A percentile compares a stretch with the other conserved stretches of the same genome.
These are phyloP conservation scores for Penicillium fimorum DNA, from an alignment of 495 filamentous ascomycete species.

Conservation along the genomic window DNA sequence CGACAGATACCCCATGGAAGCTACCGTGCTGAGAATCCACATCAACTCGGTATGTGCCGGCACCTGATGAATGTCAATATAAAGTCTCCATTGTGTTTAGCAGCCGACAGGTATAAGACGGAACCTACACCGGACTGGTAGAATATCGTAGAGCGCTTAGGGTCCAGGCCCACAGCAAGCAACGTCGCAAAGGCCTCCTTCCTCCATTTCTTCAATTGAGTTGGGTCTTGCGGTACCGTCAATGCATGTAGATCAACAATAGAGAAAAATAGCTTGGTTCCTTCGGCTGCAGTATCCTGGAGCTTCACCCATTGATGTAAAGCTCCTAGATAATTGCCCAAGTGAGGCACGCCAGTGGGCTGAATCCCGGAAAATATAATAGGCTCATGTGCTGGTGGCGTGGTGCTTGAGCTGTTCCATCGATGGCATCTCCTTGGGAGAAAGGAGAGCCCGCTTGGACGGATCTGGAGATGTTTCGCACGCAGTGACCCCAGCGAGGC, in stretches of 20 bases:
- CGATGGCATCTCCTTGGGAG: conserved; percentile 12
- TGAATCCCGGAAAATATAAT: conserved; percentile 92
- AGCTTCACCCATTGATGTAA: conserved; percentile 79
- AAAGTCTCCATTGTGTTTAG: background rate
- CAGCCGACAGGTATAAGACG: background rate
- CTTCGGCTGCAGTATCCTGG: conserved; percentile 57
- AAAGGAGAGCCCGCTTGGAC: conserved; percentile 7
- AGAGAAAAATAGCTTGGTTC: conserved; percentile 69
- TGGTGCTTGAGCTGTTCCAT: conserved; percentile 14
- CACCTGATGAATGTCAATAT: conserved; percentile 50
- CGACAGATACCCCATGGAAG: conserved; percentile 82
- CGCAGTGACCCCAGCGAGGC: conserved; percentile 7
- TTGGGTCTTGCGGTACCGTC: conserved; percentile 65
- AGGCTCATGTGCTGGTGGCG: conserved; percentile 15
- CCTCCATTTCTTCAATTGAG: conserved; percentile 59
- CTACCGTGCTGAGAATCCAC: conserved; percentile 92
- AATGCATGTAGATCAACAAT: conserved; percentile 94
- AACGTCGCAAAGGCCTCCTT: conserved; percentile 74
- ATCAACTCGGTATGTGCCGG: conserved; percentile 81
- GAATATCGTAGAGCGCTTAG: conserved; percentile 73
- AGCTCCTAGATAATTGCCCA: conserved; percentile 97
- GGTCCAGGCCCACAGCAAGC: conserved; percentile 80
- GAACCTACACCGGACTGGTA: conserved; percentile 67
- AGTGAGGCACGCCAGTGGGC: conserved; percentile 90
- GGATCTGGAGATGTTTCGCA: background rate